Percentiles rank a stretch among this genome's conserved stretches.
Conservation (phyloP, 257 asterid genomes). For the Gynochthodes officinalis region DNA sequence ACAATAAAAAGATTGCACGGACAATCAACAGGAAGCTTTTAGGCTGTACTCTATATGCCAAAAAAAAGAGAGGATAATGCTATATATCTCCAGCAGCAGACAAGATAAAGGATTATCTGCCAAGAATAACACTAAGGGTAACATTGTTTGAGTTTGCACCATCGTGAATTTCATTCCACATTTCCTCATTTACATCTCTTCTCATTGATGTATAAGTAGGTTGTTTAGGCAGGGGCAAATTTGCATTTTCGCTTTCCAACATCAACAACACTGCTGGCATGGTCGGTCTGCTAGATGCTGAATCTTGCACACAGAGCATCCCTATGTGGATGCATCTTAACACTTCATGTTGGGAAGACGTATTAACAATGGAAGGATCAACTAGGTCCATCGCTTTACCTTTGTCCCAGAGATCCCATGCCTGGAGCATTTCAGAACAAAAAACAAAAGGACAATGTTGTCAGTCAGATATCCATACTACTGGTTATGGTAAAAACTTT, state of each 20-base stretch:
- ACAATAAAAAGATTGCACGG: no score
- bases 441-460: background rate
- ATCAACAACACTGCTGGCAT: slow-evolving; percentile 68
- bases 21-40: no score
- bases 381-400: slow-evolving; percentile 51
- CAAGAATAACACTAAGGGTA: slow-evolving; percentile 60
- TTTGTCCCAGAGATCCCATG: slow-evolving; percentile 74
- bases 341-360: slow-evolving; percentile 41
- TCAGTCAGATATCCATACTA: background rate
- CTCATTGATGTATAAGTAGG: slow-evolving; percentile 63
- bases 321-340: slow-evolving; percentile 66
- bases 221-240: slow-evolving; percentile 58
- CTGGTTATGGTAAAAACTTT: background rate
- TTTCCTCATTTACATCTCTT: slow-evolving; percentile 35
- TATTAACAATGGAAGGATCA: slow-evolving; percentile 40
- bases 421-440: slow-evolving; percentile 35
- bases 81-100: no score
- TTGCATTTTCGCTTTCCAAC: slow-evolving; percentile 55
- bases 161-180: slow-evolving; percentile 47
- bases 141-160: slow-evolving; percentile 49
- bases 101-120: slow-evolving; percentile 39
- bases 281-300: slow-evolving; percentile 54
- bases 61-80: no score
- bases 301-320: slow-evolving; percentile 77
- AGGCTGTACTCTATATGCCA: no score